These are phyloP conservation scores for Verticillium longisporum DNA, from an alignment of 2,329 filamentous ascomycete genomes.

Conservation along the genomic window DNA sequence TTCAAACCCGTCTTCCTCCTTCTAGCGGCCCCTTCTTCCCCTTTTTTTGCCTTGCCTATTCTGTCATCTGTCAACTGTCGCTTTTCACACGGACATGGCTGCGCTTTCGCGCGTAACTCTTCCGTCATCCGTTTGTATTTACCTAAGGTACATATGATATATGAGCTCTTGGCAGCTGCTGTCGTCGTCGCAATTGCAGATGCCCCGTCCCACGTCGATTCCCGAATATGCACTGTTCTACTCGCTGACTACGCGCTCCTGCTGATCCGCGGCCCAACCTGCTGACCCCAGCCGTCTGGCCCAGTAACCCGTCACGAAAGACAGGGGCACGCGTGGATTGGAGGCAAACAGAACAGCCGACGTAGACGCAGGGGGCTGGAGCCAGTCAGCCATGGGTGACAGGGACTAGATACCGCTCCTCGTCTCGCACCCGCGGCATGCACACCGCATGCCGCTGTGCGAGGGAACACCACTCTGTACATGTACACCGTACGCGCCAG, in stretches of 20 bases:
- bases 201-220: too few species aligned
- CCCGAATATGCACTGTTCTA: too few species aligned
- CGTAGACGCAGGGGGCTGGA: neutral
- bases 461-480: neutral
- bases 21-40: neutral
- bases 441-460: neutral
- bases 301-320: neutral
- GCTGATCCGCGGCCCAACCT: neutral
- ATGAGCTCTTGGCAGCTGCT: too few species aligned
- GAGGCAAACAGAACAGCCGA: neutral
- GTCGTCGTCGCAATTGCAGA: too few species aligned
- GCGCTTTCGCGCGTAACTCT: neutral
- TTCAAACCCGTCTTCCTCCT: neutral
- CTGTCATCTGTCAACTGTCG: neutral
- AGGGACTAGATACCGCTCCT: neutral
- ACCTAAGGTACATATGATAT: too few species aligned
- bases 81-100: neutral
- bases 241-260: neutral
- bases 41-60: neutral
- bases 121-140: neutral
- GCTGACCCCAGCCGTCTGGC: neutral
- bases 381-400: neutral
- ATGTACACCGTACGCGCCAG: neutral
- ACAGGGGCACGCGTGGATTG: neutral
- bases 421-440: neutral